Evolutionary conservation across 768 basidiomycete species (phyloP).

Genomic region (Gymnopilus dilepis): DNA sequence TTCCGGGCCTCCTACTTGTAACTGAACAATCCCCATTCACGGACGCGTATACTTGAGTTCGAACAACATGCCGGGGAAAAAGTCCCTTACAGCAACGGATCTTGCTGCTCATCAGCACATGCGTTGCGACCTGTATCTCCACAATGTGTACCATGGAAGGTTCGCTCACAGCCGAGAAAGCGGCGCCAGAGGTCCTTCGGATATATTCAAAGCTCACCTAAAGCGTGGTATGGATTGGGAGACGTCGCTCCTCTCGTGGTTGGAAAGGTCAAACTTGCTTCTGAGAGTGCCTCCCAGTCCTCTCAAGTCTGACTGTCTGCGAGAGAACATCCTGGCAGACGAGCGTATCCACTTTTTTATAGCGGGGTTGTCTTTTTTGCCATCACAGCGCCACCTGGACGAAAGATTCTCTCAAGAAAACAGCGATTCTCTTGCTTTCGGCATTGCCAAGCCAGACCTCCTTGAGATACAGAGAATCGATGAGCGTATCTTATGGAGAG

Average conservation of each 20-base stretch:
- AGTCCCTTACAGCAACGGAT: constrained; percentile 51
- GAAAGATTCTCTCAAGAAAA: constrained; percentile 37
- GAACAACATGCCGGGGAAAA: too few relatives aligned
- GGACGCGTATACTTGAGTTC: too few relatives aligned
- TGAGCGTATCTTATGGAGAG: constrained; percentile 46
- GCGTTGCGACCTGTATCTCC: constrained; percentile 51
- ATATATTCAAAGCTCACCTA: constrained; percentile 42
- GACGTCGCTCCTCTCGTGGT: constrained; percentile 41
- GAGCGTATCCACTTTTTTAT: constrained; percentile 52
- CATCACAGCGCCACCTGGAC: constrained; percentile 41
- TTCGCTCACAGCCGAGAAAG: constrained; percentile 7
- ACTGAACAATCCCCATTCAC: too few relatives aligned
- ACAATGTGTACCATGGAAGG: constrained; percentile 42
- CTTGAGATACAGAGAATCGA: constrained; percentile 45
- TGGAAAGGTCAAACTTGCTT: constrained; percentile 45
- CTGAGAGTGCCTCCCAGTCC: constrained; percentile 46
- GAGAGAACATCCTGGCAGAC: constrained; percentile 49
- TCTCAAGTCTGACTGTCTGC: constrained; percentile 36
- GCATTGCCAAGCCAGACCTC: constrained; percentile 54
- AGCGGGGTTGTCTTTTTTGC: constrained; percentile 46
- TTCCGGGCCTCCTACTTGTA: too few relatives aligned
- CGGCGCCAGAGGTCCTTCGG: constrained; percentile 28
- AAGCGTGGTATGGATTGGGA: constrained; percentile 55
- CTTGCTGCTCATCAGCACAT: constrained; percentile 51
- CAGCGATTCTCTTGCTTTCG: constrained; percentile 43